Base-by-base conservation (phyloP, 2,329 filamentous ascomycete genomes). In the Bipolaris bicolor region DNA sequence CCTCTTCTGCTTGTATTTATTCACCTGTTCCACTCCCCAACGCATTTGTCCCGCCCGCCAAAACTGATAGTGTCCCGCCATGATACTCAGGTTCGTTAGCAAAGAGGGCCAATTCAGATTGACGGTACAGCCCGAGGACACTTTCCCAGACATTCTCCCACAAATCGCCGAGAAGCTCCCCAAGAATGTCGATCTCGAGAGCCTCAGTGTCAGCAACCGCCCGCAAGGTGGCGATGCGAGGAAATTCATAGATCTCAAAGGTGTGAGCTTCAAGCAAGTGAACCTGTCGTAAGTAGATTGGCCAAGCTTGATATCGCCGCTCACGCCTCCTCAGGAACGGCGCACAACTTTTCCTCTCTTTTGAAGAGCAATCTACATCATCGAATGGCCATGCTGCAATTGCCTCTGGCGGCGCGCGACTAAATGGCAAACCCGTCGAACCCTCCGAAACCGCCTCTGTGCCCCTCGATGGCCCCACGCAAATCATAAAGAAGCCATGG, bases 311-410 rank as follows among this genome's bases (percentile, higher is more conserved):
- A 45, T 13, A 31, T 46, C 52, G 46, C 22, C 50, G 57, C 67
- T 74, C 58, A 70, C 54, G 60, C 55, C 5, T 4, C 24, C n/a
- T 20, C 37, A 95, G 90, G 61, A 92, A 99, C 74, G 95, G 95
- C 62, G 92, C 97, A 72, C 87, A 97, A 72, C 86, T 99, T 63
- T 99, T 92, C 77, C 81, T 98, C 64, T 88, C 86, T 64, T 99
- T 96, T 78, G 80, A 88, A 66, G 85, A 90, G 68, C 80, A 84
- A 52, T 76, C 80, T 26, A 61, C 78, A 18, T 64, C 77, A 40
- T 76, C 82, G 39, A 87, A 87, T 63, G 84, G 83, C 46, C 72
- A 81, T 61, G 59, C 71, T 39, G 53, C 69, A 57, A 69, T 74
- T 49, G 59, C 73, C 1, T 37, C 68, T 16, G 66, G 64, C 31